These are phyloP conservation scores for Rhazya stricta DNA, from an alignment of 257 asterid species.

Conservation along the genomic window DNA sequence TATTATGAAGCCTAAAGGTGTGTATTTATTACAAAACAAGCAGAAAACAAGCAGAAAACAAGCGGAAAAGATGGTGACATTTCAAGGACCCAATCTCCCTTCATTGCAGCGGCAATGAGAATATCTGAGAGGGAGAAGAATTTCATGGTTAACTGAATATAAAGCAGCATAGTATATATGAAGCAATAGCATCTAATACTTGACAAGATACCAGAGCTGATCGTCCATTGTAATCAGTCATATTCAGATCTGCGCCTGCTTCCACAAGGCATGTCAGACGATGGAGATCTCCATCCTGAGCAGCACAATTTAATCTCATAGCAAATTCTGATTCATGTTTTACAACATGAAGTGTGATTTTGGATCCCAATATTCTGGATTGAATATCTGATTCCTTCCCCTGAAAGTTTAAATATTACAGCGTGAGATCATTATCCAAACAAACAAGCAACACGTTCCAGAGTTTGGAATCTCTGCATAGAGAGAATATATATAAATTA, in stretches of 20 bases:
- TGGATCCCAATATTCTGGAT: constrained; percentile 45
- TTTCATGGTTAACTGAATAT: not conserved
- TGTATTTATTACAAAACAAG: not conserved
- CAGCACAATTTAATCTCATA: constrained; percentile 62
- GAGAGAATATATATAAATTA: not conserved
- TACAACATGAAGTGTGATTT: constrained; percentile 37
- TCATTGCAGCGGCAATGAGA: not conserved
- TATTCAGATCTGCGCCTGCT: constrained; percentile 63
- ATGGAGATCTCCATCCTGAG: constrained; percentile 56
- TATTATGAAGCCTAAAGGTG: not conserved
- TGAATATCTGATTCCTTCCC: constrained; percentile 42
- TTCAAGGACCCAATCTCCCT: not conserved
- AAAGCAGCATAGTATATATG: not conserved
- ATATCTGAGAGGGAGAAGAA: not conserved
- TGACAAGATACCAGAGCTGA: constrained; percentile 51
- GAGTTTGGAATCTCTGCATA: not conserved
- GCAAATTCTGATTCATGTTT: constrained; percentile 62
- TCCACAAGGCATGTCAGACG: constrained; percentile 38
- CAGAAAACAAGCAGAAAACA: no score
- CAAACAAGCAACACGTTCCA: not conserved
- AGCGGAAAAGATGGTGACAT: not conserved
- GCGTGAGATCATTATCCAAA: not conserved
- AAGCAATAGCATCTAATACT: not conserved
- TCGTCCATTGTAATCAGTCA: constrained; percentile 54
- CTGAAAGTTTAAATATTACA: constrained; percentile 24